These are phyloP conservation scores for Coemansia sp. DNA, from an alignment of 192 early-diverging fungal species.

Conservation along the genomic window DNA sequence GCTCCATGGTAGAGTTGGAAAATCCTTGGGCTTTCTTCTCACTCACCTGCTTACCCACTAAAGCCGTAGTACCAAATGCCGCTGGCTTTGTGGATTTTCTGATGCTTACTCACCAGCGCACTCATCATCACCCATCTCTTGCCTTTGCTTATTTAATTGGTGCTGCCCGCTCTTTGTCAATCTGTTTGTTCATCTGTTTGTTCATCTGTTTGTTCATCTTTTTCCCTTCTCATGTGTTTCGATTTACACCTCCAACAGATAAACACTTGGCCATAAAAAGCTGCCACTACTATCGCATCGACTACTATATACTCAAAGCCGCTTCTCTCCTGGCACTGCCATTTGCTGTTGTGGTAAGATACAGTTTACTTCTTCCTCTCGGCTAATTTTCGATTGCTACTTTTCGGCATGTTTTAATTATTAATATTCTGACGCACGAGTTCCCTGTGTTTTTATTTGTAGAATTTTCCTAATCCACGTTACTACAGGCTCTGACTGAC, in stretches of 20 bases:
- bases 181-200: background rate
- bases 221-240: background rate
- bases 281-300: no score
- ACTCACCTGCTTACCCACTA: no score
- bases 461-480: background rate
- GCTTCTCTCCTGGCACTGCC: background rate
- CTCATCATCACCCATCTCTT: background rate
- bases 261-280: no score
- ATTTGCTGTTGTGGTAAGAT: background rate
- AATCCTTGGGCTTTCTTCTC: background rate
- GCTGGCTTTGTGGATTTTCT: background rate
- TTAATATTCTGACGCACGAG: background rate
- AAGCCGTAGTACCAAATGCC: background rate
- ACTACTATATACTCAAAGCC: background rate
- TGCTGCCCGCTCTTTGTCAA: background rate
- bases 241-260: background rate
- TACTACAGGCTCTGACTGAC: background rate
- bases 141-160: background rate
- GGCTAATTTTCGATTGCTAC: conserved; percentile 1
- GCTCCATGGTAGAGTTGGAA: background rate
- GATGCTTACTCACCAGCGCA: background rate
- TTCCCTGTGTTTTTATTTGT: conserved; percentile 1
- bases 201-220: background rate
- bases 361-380: background rate
- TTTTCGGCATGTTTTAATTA: background rate